Evolutionary conservation across 2,329 filamentous ascomycete species (phyloP), one percentile per base, ranked within the genome.

Genomic region (Fusarium goolgardi): DNA sequence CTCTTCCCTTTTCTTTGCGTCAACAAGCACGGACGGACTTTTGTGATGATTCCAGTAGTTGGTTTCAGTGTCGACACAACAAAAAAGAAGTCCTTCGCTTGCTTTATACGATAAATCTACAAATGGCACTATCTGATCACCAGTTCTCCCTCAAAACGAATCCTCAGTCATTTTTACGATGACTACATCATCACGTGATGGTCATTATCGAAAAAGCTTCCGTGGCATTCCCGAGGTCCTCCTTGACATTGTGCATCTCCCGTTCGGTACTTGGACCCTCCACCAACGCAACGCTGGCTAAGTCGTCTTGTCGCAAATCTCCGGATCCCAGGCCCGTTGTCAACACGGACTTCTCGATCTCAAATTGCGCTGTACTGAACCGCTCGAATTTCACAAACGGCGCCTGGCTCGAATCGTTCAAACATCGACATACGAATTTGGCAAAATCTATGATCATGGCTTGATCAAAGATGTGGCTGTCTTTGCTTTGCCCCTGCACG

Each of bases 221-320:
- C 59, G 56, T 70, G 49, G 54, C 68, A 73, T 72, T 73, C 66
- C 66, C 71, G 70, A 71, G 69, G 71, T 68, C 70, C 60, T 71
- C 60, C 49, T 73, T 70, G 66, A 70, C 63, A 49, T 73, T 69
- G 68, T 63, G 46, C 63, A 65, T 70, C 66, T 70, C 62, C 66
- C 67, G 65, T 66, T 51, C 71, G 66, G 66, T 73, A 73, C 71
- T 70, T 71, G 43, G 58, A 51, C 63, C 59, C 70, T 68, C 60
- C 51, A 67, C 32, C 46, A 23, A 63, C 49, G 57, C 39, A 58
- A 62, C 46, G 55, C 57, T 59, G 47, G 37, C 61, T 62, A 44
- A 58, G 65, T 50, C 54, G n/a, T 65, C 64, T 31, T 40, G 46
- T 49, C 49, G 43, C 52, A 68, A 63, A 54, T 58, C 41, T 59